A percentile compares a stretch with the other conserved stretches of the same genome.
Conservation (phyloP, 2,329 filamentous ascomycete genomes). For the Aspergillus tanneri region DNA sequence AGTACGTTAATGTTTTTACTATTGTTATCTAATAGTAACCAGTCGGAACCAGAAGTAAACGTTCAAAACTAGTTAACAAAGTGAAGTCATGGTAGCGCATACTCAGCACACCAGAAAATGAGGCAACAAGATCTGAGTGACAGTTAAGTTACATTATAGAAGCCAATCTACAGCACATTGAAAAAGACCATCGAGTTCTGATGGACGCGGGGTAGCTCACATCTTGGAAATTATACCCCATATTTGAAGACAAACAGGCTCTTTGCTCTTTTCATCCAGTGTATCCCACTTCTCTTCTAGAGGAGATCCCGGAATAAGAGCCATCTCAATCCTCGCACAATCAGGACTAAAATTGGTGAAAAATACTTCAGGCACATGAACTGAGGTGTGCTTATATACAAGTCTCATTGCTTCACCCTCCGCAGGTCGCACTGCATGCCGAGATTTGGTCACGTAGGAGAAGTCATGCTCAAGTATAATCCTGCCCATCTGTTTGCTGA, state of each 20-base stretch:
- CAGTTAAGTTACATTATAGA: too few relatives aligned
- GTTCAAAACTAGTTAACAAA: too few relatives aligned
- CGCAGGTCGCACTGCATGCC: slow-evolving; percentile 14
- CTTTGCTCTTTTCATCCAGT: slow-evolving; percentile 20
- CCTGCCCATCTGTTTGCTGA: slow-evolving; percentile 18
- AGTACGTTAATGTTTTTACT: too few relatives aligned
- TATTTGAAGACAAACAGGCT: slow-evolving; percentile 22
- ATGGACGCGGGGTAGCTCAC: slow-evolving; percentile 16
- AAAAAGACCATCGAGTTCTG: slow-evolving; percentile 17
- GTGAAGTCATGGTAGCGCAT: too few relatives aligned
- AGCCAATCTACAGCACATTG: slow-evolving; percentile 27
- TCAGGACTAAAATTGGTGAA: slow-evolving; percentile 4
- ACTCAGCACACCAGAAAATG: too few relatives aligned
- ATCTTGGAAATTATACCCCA: slow-evolving; percentile 24
- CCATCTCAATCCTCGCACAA: slow-evolving; percentile 12
- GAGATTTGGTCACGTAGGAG: slow-evolving; percentile 20
- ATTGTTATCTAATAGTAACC: too few relatives aligned
- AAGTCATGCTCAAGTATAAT: slow-evolving; percentile 21
- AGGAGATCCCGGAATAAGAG: slow-evolving; percentile 15
- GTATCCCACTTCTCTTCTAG: slow-evolving; percentile 20
- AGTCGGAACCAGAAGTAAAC: too few relatives aligned
- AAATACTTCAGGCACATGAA: slow-evolving; percentile 22
- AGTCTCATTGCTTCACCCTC: slow-evolving; percentile 25
- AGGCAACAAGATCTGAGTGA: too few relatives aligned
- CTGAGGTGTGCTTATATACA: slow-evolving; percentile 18